Conservation (phyloP, 345 rosid genomes). For the Lepidium sativum region DNA sequence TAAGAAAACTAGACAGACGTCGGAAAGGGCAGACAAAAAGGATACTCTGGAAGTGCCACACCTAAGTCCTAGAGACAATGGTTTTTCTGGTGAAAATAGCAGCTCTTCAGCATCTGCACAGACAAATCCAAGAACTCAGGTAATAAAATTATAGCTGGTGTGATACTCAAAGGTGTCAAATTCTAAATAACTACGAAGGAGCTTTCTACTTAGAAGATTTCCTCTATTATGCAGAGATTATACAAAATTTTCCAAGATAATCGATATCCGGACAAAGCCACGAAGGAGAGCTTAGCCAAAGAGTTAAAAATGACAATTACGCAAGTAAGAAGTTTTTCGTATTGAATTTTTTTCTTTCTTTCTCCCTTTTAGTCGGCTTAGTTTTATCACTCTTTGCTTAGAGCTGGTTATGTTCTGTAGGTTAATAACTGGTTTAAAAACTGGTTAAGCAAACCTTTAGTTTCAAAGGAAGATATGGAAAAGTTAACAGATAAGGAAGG, state of each 20-base stretch:
- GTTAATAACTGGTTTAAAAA: conserved; percentile 79
- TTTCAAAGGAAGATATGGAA: conserved; percentile 18
- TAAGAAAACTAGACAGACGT: conserved; percentile 21
- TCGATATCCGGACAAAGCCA: conserved; percentile 59
- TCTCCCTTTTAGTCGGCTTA: background rate
- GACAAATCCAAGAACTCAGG: conserved; percentile 39
- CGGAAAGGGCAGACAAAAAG: conserved; percentile 17
- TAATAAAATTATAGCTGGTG: conserved; percentile 11
- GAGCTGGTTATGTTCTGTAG: conserved; percentile 30
- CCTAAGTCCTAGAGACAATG: conserved; percentile 10
- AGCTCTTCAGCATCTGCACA: conserved; percentile 6
- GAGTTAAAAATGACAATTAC: conserved; percentile 52
- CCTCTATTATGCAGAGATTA: conserved; percentile 42
- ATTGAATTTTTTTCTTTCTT: background rate
- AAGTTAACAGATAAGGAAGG: background rate
- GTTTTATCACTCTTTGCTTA: background rate
- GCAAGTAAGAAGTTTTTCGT: conserved; percentile 42
- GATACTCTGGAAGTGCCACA: background rate
- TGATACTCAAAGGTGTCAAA: background rate
- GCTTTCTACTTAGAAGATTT: background rate
- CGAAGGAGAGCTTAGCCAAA: conserved; percentile 48
- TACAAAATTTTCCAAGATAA: conserved; percentile 45
- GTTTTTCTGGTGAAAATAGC: conserved; percentile 1
- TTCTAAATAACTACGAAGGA: background rate
- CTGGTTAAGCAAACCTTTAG: conserved; percentile 24